Base-by-base conservation (phyloP, 2,329 filamentous ascomycete species). In the Hypoxylon sp. region DNA sequence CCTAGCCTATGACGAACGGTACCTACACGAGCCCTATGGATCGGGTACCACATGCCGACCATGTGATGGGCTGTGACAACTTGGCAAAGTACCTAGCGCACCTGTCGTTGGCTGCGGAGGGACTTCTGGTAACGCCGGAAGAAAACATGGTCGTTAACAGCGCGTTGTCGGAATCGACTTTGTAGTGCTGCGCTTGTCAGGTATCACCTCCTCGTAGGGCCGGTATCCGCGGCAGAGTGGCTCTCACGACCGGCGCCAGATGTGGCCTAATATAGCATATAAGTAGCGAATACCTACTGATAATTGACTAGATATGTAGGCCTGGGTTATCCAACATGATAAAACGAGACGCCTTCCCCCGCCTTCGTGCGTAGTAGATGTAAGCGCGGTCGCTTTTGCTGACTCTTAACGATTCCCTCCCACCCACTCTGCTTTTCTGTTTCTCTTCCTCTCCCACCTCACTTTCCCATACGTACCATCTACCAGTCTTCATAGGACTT, bases 221-320 rank as follows among this genome's bases (percentile, higher is more conserved):
- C 22, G 17, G 56, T 59, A 64, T 50, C 33, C 33, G 30, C 35
- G 13, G 25, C 8, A 49, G 35, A 51, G 27, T 54, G 61, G 54
- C 30, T 57, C 51, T 37, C 46, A 53, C 37, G 50, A 20, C 44
- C 42, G 31, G 56, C 62, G 51, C 56, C 42, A 51, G 50, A 56
- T 61, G 62, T 51, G 50, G 60, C 62, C 56, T 49, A 59, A 61
- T 65, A 65, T 65, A 65, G 50, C 31, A 65, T 51, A 48, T 50
- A 59, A 20, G 37, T 55, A 59, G 37, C 35, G 44, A 22, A 56
- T 53, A 57, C 55, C 46, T 51, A 55, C 53, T 57, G 46, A 49
- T 49, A 49, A 59, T 59, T 33, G 46, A 51, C 46, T 60, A 59
- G 56, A 59, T 10, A 22, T 50, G 55, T 50, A 57, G 25, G 40